A percentile compares a stretch with the other conserved stretches of the same genome.
Evolutionary conservation across 345 rosid genomes (phyloP).

Genomic region (Pistacia vera): DNA sequence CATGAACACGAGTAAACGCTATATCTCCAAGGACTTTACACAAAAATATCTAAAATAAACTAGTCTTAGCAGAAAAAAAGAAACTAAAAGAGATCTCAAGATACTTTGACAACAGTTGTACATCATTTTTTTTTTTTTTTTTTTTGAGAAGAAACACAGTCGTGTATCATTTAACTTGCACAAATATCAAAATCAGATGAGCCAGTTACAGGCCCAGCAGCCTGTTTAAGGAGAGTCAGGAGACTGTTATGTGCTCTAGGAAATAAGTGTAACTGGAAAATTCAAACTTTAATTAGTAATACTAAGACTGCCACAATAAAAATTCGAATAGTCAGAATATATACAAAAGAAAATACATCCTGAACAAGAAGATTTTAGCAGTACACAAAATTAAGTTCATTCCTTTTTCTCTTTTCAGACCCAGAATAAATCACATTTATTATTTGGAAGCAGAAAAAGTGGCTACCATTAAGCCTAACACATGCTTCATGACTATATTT

Average conservation of each 20-base stretch:
- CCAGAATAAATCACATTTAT: neutral
- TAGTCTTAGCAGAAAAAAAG: neutral
- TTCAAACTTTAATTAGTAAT: neutral
- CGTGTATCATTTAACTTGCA: too few species aligned
- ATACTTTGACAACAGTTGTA: neutral
- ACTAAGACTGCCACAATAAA: neutral
- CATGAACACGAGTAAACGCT: neutral
- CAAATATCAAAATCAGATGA: neutral
- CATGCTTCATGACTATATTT: neutral
- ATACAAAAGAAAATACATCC: neutral
- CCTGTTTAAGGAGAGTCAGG: too few species aligned
- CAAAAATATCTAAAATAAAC: neutral
- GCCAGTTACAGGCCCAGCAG: neutral
- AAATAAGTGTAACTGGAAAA: neutral
- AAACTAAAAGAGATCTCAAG: neutral
- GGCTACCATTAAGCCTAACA: neutral
- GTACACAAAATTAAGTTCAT: neutral
- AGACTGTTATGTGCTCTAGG: neutral
- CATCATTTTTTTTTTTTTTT: neutral
- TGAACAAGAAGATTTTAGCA: neutral
- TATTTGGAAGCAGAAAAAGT: neutral
- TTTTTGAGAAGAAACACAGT: too few species aligned
- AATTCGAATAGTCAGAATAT: neutral
- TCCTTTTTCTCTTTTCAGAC: conserved; percentile 5
- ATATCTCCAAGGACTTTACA: neutral